These are phyloP conservation scores for Rhizopus microsporus DNA, from an alignment of 371 early-diverging fungal species.

Conservation along the genomic window DNA sequence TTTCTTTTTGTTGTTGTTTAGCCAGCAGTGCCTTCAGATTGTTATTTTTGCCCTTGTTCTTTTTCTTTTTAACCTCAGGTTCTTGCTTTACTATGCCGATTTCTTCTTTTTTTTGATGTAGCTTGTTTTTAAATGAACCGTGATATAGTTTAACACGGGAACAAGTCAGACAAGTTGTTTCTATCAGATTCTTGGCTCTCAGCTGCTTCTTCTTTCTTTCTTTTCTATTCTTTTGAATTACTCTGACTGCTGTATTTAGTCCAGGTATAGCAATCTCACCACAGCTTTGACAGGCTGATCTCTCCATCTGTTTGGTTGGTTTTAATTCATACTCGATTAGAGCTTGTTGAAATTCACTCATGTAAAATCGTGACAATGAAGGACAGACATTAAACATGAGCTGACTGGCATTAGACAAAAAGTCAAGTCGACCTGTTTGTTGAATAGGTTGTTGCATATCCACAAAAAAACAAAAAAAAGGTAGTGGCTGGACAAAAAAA, in stretches of 20 bases:
- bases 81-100: conserved; percentile 11
- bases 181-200: conserved; percentile 13
- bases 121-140: conserved; percentile 27
- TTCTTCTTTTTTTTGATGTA: conserved; percentile 11
- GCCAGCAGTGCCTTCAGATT: conserved; percentile 38
- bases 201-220: conserved; percentile 15
- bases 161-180: conserved; percentile 31
- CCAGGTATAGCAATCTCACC: conserved; percentile 42
- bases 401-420: conserved; percentile 38
- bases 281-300: conserved; percentile 34
- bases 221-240: conserved; percentile 9
- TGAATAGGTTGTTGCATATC: conserved; percentile 13
- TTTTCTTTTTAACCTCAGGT: conserved; percentile 21
- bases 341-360: conserved; percentile 42
- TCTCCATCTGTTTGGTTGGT: conserved; percentile 23
- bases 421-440: conserved; percentile 34
- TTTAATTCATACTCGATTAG: conserved; percentile 30
- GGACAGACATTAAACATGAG: conserved; percentile 27
- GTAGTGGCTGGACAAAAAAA: too few species aligned
- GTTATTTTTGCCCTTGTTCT: conserved; percentile 47
- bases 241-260: conserved; percentile 21
- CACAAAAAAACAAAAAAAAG: neutral
- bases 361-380: conserved; percentile 41
- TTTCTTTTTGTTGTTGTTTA: conserved; percentile 33
- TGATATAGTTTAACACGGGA: conserved; percentile 11